Base-by-base conservation (phyloP, 805 yeast species). In the Pichia rugopelliculosa region DNA sequence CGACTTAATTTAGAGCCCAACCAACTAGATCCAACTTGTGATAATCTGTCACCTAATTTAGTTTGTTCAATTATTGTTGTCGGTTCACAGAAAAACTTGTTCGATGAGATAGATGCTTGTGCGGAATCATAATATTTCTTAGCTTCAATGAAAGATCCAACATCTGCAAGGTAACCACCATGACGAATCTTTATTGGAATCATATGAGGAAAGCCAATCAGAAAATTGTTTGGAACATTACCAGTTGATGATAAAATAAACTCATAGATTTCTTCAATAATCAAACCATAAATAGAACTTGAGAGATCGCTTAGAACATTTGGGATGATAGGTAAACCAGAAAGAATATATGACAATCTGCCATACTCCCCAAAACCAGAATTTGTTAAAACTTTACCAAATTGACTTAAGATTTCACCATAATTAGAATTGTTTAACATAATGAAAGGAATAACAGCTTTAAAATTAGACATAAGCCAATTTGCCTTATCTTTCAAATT, bases 181-280 rank as follows among this genome's bases (percentile, higher is more conserved):
- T 86, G 93, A 24, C 70, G 71, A 37, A 87, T 65, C 59, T 84
- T 86, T 53, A 76, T 70, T 0, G 79, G 71, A 15, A 84, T 58
- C 55, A 85, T 64, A 52, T 80, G 85, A 0, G 81, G 73, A 17
- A 60, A 54, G 0, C 68, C 67, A 36, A 53, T 53, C 15, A 55
- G 40, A 24, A 71, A 58, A 2, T 70, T 62, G 2, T 71, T 64
- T 3, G 70, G 60, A 40, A 65, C 59, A 39, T 66, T 68, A 1
- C 59, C 55, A 1, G 67, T 53, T 3, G 68, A 58, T 15, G 60
- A 57, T 36, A 72, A 60, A 8, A 71, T 60, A 56, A 69, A 82
- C 61, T 87, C 95, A 59, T 82, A 86, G 6, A 85, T 63, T 59
- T 87, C 95, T 6, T 84, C 79, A 59, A 84, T 72, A 24, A 82